These are phyloP conservation scores for Cyberlindnera maritima DNA, from an alignment of 805 yeast species.

Conservation along the genomic window DNA sequence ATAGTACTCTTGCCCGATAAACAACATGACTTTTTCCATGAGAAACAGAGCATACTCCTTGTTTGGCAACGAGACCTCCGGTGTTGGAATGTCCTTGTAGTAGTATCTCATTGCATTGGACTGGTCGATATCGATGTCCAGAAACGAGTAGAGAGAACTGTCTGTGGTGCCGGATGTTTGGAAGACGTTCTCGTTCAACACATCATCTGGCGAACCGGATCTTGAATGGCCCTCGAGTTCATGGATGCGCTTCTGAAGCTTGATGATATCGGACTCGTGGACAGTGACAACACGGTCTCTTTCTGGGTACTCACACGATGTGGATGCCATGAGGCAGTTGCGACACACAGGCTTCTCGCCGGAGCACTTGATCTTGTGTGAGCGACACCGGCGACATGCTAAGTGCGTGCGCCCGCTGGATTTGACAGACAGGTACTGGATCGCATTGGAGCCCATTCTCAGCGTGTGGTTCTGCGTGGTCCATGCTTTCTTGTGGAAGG, in stretches of 20 bases:
- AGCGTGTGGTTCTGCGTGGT: no score
- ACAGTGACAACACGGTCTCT: slow-evolving; percentile 23
- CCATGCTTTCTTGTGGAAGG: no score
- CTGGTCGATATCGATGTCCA: slow-evolving; percentile 24
- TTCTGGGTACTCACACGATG: slow-evolving; percentile 20
- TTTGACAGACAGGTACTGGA: slow-evolving; percentile 21
- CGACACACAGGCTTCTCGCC: slow-evolving; percentile 24
- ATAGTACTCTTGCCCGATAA: slow-evolving; percentile 26
- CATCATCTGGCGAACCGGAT: slow-evolving; percentile 6
- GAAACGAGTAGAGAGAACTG: slow-evolving; percentile 24
- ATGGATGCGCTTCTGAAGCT: slow-evolving; percentile 15
- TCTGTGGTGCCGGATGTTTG: slow-evolving; percentile 24
- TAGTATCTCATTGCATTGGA: slow-evolving; percentile 21
- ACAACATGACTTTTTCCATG: slow-evolving; percentile 20
- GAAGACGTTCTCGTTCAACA: slow-evolving; percentile 21
- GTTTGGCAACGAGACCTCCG: slow-evolving; percentile 15
- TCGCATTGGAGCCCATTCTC: neutral
- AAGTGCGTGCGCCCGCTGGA: slow-evolving; percentile 20
- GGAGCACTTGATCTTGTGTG: slow-evolving; percentile 26
- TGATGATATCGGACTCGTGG: slow-evolving; percentile 22
- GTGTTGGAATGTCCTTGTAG: slow-evolving; percentile 15
- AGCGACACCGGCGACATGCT: slow-evolving; percentile 24
- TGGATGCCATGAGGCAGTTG: slow-evolving; percentile 17
- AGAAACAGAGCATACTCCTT: slow-evolving; percentile 16
- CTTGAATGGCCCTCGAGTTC: slow-evolving; percentile 11